Evolutionary conservation across 2,329 filamentous ascomycete genomes (phyloP).

Genomic region (Aspergillus transmontanensis): DNA sequence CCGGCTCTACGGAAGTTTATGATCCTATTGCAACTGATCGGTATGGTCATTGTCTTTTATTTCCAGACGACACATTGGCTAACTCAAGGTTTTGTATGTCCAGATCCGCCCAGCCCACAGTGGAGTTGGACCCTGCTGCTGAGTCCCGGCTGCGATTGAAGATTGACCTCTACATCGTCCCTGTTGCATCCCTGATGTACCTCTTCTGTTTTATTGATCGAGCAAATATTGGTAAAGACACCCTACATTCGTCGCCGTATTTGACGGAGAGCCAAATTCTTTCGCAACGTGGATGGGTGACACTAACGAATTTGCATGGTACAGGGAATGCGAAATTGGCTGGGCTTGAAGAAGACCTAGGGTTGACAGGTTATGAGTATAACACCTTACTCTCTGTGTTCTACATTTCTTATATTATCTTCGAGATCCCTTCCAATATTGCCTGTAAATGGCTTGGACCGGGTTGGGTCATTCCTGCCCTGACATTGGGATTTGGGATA

Average conservation of each 20-base stretch:
- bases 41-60: background rate
- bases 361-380: conserved; percentile 65
- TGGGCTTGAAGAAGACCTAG: conserved; percentile 64
- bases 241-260: background rate
- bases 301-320: background rate
- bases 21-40: background rate
- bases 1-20: background rate
- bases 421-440: conserved; percentile 70
- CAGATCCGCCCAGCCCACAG: background rate
- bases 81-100: background rate
- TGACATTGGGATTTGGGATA: conserved; percentile 65
- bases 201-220: conserved; percentile 75
- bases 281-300: background rate
- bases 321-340: conserved; percentile 69
- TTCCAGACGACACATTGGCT: background rate
- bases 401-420: conserved; percentile 73
- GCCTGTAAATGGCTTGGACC: conserved; percentile 70
- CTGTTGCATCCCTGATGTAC: conserved; percentile 67
- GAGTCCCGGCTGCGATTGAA: background rate
- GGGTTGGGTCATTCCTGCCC: conserved; percentile 69
- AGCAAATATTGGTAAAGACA: conserved; percentile 65
- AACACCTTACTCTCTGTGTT: conserved; percentile 69
- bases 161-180: conserved; percentile 54
- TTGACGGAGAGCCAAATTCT: background rate
- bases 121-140: background rate